Percentiles rank a stretch among this genome's conserved stretches.
These are phyloP conservation scores for Termitomyces sp. DNA, from an alignment of 1,284 basidiomycete species.

Conservation along the genomic window DNA sequence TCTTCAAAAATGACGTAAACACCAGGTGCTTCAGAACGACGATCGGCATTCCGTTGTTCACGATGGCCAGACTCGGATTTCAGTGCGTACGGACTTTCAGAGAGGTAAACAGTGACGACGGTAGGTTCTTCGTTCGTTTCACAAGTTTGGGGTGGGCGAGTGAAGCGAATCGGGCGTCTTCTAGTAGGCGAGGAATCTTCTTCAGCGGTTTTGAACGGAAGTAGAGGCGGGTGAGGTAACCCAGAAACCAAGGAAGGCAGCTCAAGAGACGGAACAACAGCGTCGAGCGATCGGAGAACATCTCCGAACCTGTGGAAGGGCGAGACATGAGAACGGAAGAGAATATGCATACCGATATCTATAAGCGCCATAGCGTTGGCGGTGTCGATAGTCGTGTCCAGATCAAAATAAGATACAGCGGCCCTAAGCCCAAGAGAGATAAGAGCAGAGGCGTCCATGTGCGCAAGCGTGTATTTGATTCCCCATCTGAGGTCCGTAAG, in stretches of 20 bases:
- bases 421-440: background rate
- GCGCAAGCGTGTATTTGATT: background rate
- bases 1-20: background rate
- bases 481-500: background rate
- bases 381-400: background rate
- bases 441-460: slow-evolving; percentile 2
- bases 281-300: slow-evolving; percentile 1
- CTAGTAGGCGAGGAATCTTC: background rate
- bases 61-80: background rate
- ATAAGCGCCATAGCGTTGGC: background rate
- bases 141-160: background rate
- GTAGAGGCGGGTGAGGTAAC: background rate
- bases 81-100: background rate
- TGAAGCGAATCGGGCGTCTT: background rate
- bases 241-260: background rate
- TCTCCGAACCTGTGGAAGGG: slow-evolving; percentile 4
- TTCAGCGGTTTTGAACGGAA: background rate
- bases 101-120: background rate
- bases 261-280: slow-evolving; percentile 1
- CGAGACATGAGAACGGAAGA: background rate
- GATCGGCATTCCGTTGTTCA: background rate
- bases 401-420: background rate
- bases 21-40: background rate
- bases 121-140: background rate
- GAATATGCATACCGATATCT: background rate